These are phyloP conservation scores for Puccinia horiana DNA, from an alignment of 1,284 basidiomycete genomes.

Conservation along the genomic window DNA sequence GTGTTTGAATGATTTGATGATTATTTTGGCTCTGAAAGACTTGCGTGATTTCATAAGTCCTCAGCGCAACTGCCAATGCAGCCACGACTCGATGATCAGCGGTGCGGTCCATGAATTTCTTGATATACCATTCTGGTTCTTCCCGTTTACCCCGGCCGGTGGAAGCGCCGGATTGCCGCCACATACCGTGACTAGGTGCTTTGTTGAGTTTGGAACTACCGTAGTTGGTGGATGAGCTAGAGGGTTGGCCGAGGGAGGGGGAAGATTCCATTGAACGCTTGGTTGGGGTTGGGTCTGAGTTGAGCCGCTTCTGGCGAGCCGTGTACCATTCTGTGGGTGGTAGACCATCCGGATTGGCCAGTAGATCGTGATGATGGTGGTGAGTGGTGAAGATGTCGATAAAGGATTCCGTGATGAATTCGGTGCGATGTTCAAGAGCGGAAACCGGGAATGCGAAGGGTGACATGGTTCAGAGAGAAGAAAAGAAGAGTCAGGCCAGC, in stretches of 20 bases:
- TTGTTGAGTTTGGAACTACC: background rate
- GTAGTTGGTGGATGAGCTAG: conserved; percentile 7
- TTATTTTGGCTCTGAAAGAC: conserved; percentile 57
- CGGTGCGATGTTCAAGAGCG: background rate
- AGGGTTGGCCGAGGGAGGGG: conserved; percentile 16
- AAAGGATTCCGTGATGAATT: conserved; percentile 15
- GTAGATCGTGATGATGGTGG: background rate
- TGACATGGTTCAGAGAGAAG: background rate
- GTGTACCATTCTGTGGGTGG: conserved; percentile 30
- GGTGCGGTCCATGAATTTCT: conserved; percentile 81
- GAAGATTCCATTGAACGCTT: conserved; percentile 24
- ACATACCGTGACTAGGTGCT: conserved; percentile 28
- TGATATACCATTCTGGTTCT: conserved; percentile 69
- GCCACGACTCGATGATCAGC: conserved; percentile 78
- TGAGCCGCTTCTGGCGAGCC: conserved; percentile 25
- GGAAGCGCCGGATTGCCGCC: conserved; percentile 22
- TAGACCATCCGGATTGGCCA: background rate
- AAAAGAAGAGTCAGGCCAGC: background rate
- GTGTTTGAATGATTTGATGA: conserved; percentile 26
- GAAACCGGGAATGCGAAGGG: background rate
- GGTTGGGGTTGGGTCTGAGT: conserved; percentile 34
- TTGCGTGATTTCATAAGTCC: conserved; percentile 77
- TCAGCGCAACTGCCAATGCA: conserved; percentile 75
- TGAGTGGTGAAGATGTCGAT: conserved; percentile 15
- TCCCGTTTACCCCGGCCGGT: conserved; percentile 53